Percentiles rank a stretch among this genome's conserved stretches.
Evolutionary conservation across 2,329 filamentous ascomycete species (phyloP).

Genomic region (Epichloe gansuensis): DNA sequence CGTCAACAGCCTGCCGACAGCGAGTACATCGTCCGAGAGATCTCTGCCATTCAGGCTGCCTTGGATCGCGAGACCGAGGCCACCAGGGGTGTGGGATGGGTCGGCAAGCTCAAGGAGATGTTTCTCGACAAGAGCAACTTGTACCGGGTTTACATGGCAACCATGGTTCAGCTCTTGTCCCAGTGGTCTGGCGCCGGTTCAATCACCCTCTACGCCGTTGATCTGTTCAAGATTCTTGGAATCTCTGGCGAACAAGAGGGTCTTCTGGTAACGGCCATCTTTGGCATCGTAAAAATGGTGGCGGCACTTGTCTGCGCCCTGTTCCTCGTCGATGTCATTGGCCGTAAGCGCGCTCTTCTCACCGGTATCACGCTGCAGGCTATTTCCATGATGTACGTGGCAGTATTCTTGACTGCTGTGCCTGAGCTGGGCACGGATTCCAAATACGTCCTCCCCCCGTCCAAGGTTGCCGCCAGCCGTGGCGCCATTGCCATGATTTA

Average conservation of each 20-base stretch:
- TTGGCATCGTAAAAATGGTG: slow-evolving; percentile 61
- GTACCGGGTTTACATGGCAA: slow-evolving; percentile 57
- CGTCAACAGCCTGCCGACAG: slow-evolving; percentile 47
- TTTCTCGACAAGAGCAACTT: slow-evolving; percentile 55
- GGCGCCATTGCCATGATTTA: slow-evolving; percentile 65
- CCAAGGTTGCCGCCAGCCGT: slow-evolving; percentile 43
- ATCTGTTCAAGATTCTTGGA: slow-evolving; percentile 61
- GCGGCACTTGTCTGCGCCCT: slow-evolving; percentile 57
- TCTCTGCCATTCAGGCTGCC: slow-evolving; percentile 49
- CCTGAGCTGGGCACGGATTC: slow-evolving; percentile 42
- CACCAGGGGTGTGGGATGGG: slow-evolving; percentile 49
- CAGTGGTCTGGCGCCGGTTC: slow-evolving; percentile 64
- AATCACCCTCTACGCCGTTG: slow-evolving; percentile 65
- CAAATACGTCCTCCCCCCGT: slow-evolving; percentile 30
- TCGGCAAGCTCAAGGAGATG: slow-evolving; percentile 55
- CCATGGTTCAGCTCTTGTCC: slow-evolving; percentile 55
- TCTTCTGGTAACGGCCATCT: slow-evolving; percentile 61
- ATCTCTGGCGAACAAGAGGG: slow-evolving; percentile 54
- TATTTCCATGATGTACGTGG: slow-evolving; percentile 50
- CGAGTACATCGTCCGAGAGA: slow-evolving; percentile 48
- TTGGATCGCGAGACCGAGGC: slow-evolving; percentile 62
- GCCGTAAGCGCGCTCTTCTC: slow-evolving; percentile 55
- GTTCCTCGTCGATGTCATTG: slow-evolving; percentile 68
- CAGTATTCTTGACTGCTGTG: slow-evolving; percentile 47
- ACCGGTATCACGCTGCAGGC: slow-evolving; percentile 47